Percentiles rank a stretch among this genome's conserved stretches.
phyloP scores from a whole-genome alignment of 176 grass and related monocot species.

The Elaeis guineensis region DNA sequence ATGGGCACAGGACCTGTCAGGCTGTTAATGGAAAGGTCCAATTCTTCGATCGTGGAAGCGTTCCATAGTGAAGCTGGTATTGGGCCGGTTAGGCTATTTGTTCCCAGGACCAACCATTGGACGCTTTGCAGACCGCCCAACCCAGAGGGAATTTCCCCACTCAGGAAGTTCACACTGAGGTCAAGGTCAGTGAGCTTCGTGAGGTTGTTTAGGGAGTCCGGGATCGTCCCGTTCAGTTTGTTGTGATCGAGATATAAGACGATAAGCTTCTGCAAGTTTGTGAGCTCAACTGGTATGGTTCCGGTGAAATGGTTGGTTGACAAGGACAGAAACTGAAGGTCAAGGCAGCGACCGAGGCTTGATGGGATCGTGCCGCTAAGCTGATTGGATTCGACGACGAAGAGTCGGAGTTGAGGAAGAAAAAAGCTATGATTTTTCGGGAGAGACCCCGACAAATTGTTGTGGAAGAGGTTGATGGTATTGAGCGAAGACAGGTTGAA shows the following conservation, averaged over 20 bases:
- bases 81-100: slow-evolving; percentile 10
- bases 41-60: slow-evolving; percentile 2
- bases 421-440: slow-evolving; percentile 5
- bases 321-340: slow-evolving; percentile 14
- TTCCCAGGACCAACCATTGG: not conserved
- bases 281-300: slow-evolving; percentile 15
- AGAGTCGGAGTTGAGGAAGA: not conserved
- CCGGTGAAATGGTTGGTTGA: slow-evolving; percentile 20
- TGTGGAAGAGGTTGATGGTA: not conserved
- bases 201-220: slow-evolving; percentile 13
- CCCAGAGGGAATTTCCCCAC: not conserved
- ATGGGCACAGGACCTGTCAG: slow-evolving; percentile 10
- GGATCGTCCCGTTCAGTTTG: slow-evolving; percentile 19
- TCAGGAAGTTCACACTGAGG: slow-evolving; percentile 6
- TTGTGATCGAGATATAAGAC: slow-evolving; percentile 10
- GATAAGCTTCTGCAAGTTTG: not conserved
- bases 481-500: slow-evolving; percentile 17
- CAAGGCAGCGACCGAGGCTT: slow-evolving; percentile 6
- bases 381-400: slow-evolving; percentile 16
- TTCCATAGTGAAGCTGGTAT: slow-evolving; percentile 13
- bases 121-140: slow-evolving; percentile 11
- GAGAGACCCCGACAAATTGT: slow-evolving; percentile 19
- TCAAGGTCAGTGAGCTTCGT: slow-evolving; percentile 8
- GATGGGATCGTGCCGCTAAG: slow-evolving; percentile 12
- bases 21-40: slow-evolving; percentile 2